Evolutionary conservation across 1,139 yeast species (phyloP), one percentile per base, ranked within the genome.

Genomic region (Arxiozyma bovina): DNA sequence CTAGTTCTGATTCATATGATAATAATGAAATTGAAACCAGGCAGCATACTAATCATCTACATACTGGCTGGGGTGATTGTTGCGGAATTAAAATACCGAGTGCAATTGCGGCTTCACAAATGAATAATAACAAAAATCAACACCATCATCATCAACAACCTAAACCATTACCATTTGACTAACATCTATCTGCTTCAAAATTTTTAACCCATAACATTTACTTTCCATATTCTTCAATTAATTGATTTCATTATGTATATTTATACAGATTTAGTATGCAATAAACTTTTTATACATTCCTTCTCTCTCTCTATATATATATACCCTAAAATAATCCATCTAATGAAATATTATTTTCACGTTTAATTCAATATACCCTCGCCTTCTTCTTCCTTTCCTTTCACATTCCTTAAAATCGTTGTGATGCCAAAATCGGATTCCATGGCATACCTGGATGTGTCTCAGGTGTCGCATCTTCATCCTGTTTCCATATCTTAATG

Each of bases 21-120:
- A 27, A 27, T 27, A 27, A 27, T 27, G 30, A 27, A 27, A 46
- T 17, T 20, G 45, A 43, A 18, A 18, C 42, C 8, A 40, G 7
- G 15, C 1, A 15, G 23, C 43, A 48, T 8, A 42, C n/a, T 40
- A 50, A 27, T 1, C 70, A 65, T 12, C 56, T 60, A 11, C 71
- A 64, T 38, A 81, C 80, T 58, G 83, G 91, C 2, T 93, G 96
- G 96, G 99, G 96, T 1, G 99, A 93, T 67, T 94, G 99, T 67
- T 93, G 99, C 73, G 99, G 99, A 9, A 94, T 93, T 53, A 87
- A 88, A 65, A 80, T 93, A 2, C 99, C 99, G 0, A 89, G 97
- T 71, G 97, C 97, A 0, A 80, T 90, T 55, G 98, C 96, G 0
- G 99, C 97, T 0, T 77, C 82, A 27, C 85, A 82, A 61, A 76